These are phyloP conservation scores for Cystobasidium ongulense DNA, from an alignment of 768 basidiomycete species.

Conservation along the genomic window DNA sequence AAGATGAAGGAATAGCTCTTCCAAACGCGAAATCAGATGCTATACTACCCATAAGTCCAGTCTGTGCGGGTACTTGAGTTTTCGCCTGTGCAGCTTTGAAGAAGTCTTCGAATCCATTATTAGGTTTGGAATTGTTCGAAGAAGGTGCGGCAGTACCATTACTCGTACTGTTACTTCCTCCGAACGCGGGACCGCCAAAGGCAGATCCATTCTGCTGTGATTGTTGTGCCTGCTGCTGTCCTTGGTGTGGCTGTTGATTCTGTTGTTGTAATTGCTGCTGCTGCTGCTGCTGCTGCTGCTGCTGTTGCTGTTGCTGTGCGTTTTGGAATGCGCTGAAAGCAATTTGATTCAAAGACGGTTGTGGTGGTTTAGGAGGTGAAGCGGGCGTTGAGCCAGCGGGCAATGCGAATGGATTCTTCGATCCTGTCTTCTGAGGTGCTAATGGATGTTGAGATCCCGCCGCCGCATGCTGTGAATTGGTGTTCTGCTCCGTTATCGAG, in stretches of 20 bases:
- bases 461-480: neutral
- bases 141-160: neutral
- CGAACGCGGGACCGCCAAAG: neutral
- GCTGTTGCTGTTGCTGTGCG: conserved; percentile 18
- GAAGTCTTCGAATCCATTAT: conserved; percentile 32
- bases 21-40: conserved; percentile 37
- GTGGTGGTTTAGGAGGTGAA: conserved; percentile 61
- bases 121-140: neutral
- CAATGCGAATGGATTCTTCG: conserved; percentile 87
- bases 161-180: conserved; percentile 4
- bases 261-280: conserved; percentile 20
- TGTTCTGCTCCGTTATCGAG: neutral
- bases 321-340: conserved; percentile 51
- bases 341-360: conserved; percentile 72
- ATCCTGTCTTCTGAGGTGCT: conserved; percentile 82
- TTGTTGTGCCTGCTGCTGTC: neutral
- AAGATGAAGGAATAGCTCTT: conserved; percentile 21
- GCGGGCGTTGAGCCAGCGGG: conserved; percentile 51
- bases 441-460: conserved; percentile 50
- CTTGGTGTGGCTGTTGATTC: conserved; percentile 10
- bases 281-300: conserved; percentile 27
- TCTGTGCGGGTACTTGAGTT: conserved; percentile 40
- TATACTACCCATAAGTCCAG: conserved; percentile 37
- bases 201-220: neutral
- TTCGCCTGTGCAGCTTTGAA: conserved; percentile 35